Conservation (phyloP, 306 rosid species). For the Vigna nakashimae region DNA sequence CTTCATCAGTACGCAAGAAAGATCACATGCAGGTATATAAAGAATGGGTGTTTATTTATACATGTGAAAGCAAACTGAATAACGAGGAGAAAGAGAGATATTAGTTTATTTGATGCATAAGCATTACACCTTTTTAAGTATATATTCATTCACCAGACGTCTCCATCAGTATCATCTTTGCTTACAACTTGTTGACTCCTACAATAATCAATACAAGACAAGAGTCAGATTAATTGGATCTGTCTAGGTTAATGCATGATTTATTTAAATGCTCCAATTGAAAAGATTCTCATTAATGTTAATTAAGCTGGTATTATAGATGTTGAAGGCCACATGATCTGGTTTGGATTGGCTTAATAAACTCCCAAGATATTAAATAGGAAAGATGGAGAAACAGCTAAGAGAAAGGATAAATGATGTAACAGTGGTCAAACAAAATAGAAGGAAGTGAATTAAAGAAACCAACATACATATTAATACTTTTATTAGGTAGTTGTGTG, state of each 20-base stretch:
- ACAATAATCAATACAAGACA: constrained; percentile 24
- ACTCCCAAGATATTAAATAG: too few relatives aligned
- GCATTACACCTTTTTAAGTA: background rate
- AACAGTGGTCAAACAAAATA: too few relatives aligned
- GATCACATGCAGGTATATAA: constrained; percentile 21
- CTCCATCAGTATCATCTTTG: background rate
- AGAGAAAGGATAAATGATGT: too few relatives aligned
- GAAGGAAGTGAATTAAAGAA: too few relatives aligned
- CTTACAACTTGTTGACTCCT: constrained; percentile 33
- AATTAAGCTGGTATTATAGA: constrained; percentile 23
- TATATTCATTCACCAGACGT: background rate
- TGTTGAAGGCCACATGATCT: constrained; percentile 18
- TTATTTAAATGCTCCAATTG: constrained; percentile 26
- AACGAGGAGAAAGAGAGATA: background rate
- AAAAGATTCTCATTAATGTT: constrained; percentile 23
- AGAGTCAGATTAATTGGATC: constrained; percentile 48
- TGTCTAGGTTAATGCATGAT: constrained; percentile 15
- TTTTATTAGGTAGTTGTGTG: too few relatives aligned
- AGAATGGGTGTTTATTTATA: constrained; percentile 18
- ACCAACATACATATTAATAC: too few relatives aligned
- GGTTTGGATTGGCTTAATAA: background rate
- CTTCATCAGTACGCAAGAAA: background rate
- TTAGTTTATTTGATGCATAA: constrained; percentile 13
- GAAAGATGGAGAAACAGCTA: too few relatives aligned
- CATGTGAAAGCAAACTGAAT: constrained; percentile 37